Evolutionary conservation across 805 yeast genomes (phyloP).

Genomic region (Nakazawaea laoshanensis): DNA sequence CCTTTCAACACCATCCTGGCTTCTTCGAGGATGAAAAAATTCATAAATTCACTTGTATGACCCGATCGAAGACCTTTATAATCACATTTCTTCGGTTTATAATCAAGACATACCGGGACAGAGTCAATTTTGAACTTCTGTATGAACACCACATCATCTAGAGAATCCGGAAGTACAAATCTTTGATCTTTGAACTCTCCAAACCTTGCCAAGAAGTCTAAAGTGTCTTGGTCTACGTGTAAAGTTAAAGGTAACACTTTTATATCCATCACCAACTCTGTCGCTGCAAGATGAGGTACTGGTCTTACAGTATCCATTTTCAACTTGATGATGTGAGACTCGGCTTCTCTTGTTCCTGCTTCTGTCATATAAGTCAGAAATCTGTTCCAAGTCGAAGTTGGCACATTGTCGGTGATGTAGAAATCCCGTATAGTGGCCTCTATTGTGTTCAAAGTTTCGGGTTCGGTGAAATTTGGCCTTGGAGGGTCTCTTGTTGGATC

Average conservation of each 20-base stretch:
- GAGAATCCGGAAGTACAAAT: constrained; percentile 48
- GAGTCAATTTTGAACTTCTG: constrained; percentile 59
- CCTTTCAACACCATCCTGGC: constrained; percentile 61
- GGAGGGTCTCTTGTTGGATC: constrained; percentile 34
- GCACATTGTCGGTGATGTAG: constrained; percentile 66
- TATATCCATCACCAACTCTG: constrained; percentile 52
- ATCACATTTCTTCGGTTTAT: constrained; percentile 86
- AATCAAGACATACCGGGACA: constrained; percentile 65
- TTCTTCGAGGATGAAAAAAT: constrained; percentile 83
- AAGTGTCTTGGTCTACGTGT: constrained; percentile 88
- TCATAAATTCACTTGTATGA: constrained; percentile 77
- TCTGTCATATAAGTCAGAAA: constrained; percentile 63
- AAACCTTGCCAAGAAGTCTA: constrained; percentile 75
- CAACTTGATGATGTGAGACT: constrained; percentile 52
- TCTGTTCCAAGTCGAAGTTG: constrained; percentile 87
- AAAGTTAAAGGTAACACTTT: constrained; percentile 66
- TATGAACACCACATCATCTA: constrained; percentile 58
- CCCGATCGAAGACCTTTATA: constrained; percentile 83
- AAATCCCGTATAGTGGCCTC: constrained; percentile 43
- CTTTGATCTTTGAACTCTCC: constrained; percentile 70
- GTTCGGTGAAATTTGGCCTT: constrained; percentile 20
- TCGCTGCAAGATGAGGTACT: constrained; percentile 49
- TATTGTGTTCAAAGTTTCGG: constrained; percentile 40
- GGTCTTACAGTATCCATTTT: constrained; percentile 58
- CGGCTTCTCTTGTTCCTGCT: constrained; percentile 63